Evolutionary conservation across 768 basidiomycete genomes (phyloP).

Genomic region (Collybiopsis luxurians): DNA sequence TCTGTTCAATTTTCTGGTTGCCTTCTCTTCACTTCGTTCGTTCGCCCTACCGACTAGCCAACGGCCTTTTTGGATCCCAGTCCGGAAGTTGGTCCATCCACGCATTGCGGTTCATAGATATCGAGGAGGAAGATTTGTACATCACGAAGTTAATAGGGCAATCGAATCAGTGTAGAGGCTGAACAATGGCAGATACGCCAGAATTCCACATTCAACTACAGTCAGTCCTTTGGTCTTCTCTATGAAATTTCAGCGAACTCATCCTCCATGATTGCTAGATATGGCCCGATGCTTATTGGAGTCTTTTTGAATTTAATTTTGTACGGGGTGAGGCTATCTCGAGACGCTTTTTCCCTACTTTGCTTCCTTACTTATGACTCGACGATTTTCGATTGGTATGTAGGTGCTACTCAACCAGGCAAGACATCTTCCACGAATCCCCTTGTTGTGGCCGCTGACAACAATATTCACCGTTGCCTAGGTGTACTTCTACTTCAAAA

Average conservation of each 20-base stretch:
- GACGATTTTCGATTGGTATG: neutral
- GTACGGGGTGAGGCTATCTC: neutral
- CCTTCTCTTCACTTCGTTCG: too few relatives aligned
- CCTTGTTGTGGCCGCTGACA: too few relatives aligned
- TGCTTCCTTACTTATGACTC: neutral
- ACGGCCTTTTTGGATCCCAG: too few relatives aligned
- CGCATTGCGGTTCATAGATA: too few relatives aligned
- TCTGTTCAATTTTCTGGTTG: too few relatives aligned
- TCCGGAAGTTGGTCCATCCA: too few relatives aligned
- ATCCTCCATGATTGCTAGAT: neutral
- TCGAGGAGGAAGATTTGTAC: too few relatives aligned
- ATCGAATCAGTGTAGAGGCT: too few relatives aligned
- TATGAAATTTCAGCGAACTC: neutral
- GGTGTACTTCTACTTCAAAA: neutral
- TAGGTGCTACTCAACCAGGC: constrained; percentile 1
- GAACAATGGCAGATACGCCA: too few relatives aligned
- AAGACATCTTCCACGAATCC: neutral
- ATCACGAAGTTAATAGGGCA: too few relatives aligned
- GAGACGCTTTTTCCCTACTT: neutral
- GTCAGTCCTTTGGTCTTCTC: neutral
- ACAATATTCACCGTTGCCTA: neutral
- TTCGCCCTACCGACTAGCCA: too few relatives aligned
- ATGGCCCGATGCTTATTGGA: constrained; percentile 6
- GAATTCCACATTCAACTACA: constrained; percentile 4
- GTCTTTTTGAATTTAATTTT: constrained; percentile 5